Evolutionary conservation across 768 basidiomycete genomes (phyloP).

Genomic region (Phylloporus arenicola): DNA sequence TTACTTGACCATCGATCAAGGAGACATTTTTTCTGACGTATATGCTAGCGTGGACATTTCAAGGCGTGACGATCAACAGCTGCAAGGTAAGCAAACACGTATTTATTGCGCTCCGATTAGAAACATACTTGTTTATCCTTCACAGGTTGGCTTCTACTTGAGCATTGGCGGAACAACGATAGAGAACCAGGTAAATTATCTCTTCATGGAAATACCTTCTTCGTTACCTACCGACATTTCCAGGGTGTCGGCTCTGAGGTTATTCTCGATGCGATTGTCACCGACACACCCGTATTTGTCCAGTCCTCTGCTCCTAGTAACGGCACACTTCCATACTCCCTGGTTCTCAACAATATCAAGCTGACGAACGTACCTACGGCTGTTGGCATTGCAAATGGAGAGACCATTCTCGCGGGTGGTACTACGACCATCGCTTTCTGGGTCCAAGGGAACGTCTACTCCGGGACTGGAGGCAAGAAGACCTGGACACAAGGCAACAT

Average conservation of each 20-base stretch:
- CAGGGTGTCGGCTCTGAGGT: conserved; percentile 40
- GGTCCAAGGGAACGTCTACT: conserved; percentile 71
- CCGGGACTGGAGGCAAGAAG: conserved; percentile 41
- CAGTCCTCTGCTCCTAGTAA: conserved; percentile 32
- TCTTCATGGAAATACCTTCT: not conserved
- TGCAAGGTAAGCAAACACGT: conserved; percentile 18
- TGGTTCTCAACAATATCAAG: conserved; percentile 34
- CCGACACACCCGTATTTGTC: conserved; percentile 41
- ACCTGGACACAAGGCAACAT: conserved; percentile 51
- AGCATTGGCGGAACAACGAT: conserved; percentile 33
- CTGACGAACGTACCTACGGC: conserved; percentile 31
- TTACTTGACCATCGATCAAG: not conserved
- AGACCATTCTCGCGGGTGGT: conserved; percentile 34
- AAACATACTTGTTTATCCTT: not conserved
- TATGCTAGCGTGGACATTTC: conserved; percentile 44
- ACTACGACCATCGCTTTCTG: conserved; percentile 45
- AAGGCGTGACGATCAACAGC: conserved; percentile 44
- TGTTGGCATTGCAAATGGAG: conserved; percentile 31
- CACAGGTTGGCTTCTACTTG: conserved; percentile 42
- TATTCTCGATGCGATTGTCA: conserved; percentile 41
- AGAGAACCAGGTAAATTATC: conserved; percentile 27
- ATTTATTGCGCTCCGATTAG: too few relatives aligned
- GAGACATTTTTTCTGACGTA: not conserved
- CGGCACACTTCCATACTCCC: conserved; percentile 28
- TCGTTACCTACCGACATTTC: not conserved